Evolutionary conservation across 495 filamentous ascomycete species (phyloP), one percentile per base, ranked within the genome.

Genomic region (Talaromyces borbonicus): DNA sequence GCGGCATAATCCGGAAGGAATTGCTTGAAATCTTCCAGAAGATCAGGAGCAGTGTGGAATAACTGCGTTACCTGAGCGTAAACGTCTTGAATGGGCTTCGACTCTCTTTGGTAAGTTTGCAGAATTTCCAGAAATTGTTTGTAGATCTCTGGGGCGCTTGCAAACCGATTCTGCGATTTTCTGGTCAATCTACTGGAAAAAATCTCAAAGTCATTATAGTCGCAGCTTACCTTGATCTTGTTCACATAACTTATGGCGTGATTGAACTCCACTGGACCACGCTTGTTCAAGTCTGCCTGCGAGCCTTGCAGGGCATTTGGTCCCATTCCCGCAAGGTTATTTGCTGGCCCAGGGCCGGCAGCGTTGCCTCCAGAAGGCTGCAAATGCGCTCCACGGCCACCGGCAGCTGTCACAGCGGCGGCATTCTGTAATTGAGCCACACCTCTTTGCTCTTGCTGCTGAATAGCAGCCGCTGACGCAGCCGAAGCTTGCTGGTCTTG

Each of bases 171-270:
- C 92, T 89, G 56, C 23, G 18, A 37, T 37, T 9, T 1, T n/a
- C n/a, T n/a, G n/a, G 33, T 37, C 33, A 37, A 14, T 20, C 18
- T 9, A 37, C n/a, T n/a, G n/a, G n/a, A 4, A 37, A 19, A 24
- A 49, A 16, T 16, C 45, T 46, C 11, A 24, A 18, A 30, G 14
- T 15, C 26, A 15, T 22, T 33, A 48, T 19, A 12, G 5, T 23
- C n/a, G 19, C 12, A 12, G 48, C 70, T 56, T 61, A 93, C 90
- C 81, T 99, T 99, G 45, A 99, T 99, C 67, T 99, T 99, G 60
- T 99, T 99, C 36, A 99, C 93, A 58, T 99, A 99, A 59, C 89
- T 96, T 49, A 99, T 99, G 0, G 93, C 93, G 68, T 99, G 93
- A 62, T 99, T 99, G 67, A 99, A 99, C 58, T 99, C 93, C 2